These are phyloP conservation scores for Volutella citrinella DNA, from an alignment of 2,329 filamentous ascomycete species.

Conservation along the genomic window DNA sequence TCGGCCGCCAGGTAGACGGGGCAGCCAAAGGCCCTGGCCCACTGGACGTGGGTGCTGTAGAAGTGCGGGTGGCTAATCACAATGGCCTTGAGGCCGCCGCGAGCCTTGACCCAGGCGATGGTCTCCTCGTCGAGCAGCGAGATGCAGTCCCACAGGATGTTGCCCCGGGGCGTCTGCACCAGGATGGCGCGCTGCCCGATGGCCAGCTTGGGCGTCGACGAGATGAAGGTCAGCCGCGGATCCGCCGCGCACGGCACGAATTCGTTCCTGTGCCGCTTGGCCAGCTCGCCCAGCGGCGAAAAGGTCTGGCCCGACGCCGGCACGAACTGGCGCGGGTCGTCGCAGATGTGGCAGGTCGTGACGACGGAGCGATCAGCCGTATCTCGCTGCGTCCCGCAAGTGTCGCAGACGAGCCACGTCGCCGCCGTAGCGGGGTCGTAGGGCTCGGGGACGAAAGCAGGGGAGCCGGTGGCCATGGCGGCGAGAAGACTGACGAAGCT, in stretches of 20 bases:
- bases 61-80: slow-evolving; percentile 81
- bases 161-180: slow-evolving; percentile 61
- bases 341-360: slow-evolving; percentile 66
- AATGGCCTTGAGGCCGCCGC: slow-evolving; percentile 69
- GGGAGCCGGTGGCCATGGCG: too few relatives aligned
- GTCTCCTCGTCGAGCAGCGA: slow-evolving; percentile 67
- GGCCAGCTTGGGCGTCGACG: slow-evolving; percentile 57
- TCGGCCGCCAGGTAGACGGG: slow-evolving; percentile 66
- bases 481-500: too few relatives aligned
- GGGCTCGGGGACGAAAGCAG: slow-evolving; percentile 17
- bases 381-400: slow-evolving; percentile 67
- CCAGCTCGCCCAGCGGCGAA: slow-evolving; percentile 53
- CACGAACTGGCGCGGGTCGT: slow-evolving; percentile 70
- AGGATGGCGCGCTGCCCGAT: slow-evolving; percentile 76
- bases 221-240: slow-evolving; percentile 42
- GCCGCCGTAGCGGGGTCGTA: slow-evolving; percentile 19
- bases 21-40: slow-evolving; percentile 67
- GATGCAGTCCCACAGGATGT: slow-evolving; percentile 78
- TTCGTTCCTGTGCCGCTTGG: slow-evolving; percentile 47
- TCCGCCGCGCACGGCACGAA: slow-evolving; percentile 48
- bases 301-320: slow-evolving; percentile 58
- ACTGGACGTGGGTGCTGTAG: slow-evolving; percentile 73
- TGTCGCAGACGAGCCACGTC: slow-evolving; percentile 55
- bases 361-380: slow-evolving; percentile 42
- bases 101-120: slow-evolving; percentile 49